phyloP scores from a whole-genome alignment of 768 basidiomycete species.

The Calocybe cyanea region DNA sequence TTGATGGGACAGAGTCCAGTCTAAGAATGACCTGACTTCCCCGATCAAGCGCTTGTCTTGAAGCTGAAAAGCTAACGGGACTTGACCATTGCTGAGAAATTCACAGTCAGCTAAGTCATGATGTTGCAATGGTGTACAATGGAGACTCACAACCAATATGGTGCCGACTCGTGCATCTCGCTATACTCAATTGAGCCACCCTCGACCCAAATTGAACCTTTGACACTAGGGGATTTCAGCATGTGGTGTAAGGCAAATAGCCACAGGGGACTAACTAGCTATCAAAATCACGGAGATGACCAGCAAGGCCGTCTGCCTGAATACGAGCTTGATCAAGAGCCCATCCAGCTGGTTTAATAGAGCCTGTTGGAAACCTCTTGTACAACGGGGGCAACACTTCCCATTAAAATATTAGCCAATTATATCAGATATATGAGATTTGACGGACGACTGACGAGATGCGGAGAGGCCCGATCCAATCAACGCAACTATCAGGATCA shows the following conservation, averaged over 20 bases:
- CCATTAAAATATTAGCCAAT: background rate
- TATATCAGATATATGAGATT: background rate
- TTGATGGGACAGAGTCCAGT: conserved; percentile 35
- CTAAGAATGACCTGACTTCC: conserved; percentile 34
- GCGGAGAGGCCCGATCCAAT: conserved; percentile 1
- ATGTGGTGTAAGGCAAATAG: background rate
- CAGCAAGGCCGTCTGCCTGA: conserved; percentile 37
- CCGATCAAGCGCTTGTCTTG: conserved; percentile 31
- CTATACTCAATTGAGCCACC: conserved; percentile 40
- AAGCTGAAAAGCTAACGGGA: conserved; percentile 38
- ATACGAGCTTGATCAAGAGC: conserved; percentile 35
- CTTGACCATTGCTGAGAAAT: conserved; percentile 33
- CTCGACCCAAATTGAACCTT: conserved; percentile 40
- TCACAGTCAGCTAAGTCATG: background rate
- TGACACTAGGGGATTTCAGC: conserved; percentile 24
- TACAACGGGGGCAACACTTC: conserved; percentile 30
- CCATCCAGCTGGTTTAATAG: conserved; percentile 38
- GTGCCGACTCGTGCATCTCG: conserved; percentile 40
- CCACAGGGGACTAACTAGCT: conserved; percentile 26
- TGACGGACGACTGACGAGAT: background rate
- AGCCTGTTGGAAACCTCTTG: conserved; percentile 28
- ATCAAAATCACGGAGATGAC: conserved; percentile 37
- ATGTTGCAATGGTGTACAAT: too few species aligned
- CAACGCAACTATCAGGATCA: background rate
- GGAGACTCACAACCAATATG: conserved; percentile 40